Evolutionary conservation across 1,139 yeast species (phyloP), one percentile per base, ranked within the genome.

Genomic region (Yamadazyma jaroonii): DNA sequence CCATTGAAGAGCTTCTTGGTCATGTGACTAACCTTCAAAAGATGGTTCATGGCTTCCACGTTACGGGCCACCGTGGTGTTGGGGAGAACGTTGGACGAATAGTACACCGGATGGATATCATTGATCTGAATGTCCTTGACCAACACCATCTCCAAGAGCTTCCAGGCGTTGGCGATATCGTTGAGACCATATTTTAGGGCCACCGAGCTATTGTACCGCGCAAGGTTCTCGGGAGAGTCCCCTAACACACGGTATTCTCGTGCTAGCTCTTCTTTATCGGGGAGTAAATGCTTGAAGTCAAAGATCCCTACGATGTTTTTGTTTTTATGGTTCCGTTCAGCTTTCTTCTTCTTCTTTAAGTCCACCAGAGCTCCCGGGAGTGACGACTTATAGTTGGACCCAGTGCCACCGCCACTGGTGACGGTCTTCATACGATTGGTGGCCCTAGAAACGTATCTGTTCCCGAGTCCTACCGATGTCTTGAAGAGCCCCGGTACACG

Each of bases 101-200:
- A 44, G 25, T 49, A 48, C 2, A 48, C 46, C 6, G 53, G 50
- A 25, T 41, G 43, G 13, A 47, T 43, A 22, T 39, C 42, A 28
- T 44, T 46, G 20, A 38, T 40, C 36, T 49, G 47, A 21, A 58
- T 58, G 35, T 61, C 67, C 37, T 67, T 68, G 3, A 61, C 50
- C 25, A 72, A 45, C 1, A 77, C 52, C 54, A 74, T 62, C 30
- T 73, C 77, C 17, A 84, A 53, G n/a, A 89, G 62, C 41, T 68
- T 74, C 97, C 97, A 90, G 29, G 87, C 82, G 45, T 84, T 82
- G 11, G 86, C 80, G 5, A 86, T 69, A 24, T 81, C 89, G 3
- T 59, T 59, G 33, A 75, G 72, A 0, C 85, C 90, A 57, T 77
- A 69, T 40, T 74, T 75, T 22, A 66, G 67, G 0, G 97, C 95